phyloP scores from a whole-genome alignment of 1,284 basidiomycete species.

The Trametes polyzona region DNA sequence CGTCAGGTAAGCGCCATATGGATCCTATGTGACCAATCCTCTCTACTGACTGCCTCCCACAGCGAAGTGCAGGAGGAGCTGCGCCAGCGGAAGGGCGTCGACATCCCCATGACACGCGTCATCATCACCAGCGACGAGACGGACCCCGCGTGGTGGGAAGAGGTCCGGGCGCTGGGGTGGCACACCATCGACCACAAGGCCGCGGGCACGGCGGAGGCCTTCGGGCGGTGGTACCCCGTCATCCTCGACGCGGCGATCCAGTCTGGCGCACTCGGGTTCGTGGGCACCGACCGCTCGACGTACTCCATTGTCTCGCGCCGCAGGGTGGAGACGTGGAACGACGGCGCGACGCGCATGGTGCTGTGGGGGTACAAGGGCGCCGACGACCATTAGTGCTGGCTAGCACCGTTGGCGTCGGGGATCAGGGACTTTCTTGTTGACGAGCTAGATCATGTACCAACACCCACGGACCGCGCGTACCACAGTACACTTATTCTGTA shows the following conservation, averaged over 20 bases:
- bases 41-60: neutral
- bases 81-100: slow-evolving; percentile 50
- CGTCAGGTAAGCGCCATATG: slow-evolving; percentile 39
- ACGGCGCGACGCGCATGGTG: slow-evolving; percentile 53
- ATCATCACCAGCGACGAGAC: slow-evolving; percentile 76
- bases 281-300: slow-evolving; percentile 71
- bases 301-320: slow-evolving; percentile 68
- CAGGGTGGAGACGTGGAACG: slow-evolving; percentile 66
- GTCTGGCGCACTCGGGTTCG: slow-evolving; percentile 64
- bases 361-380: slow-evolving; percentile 56
- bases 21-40: too few species aligned
- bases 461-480: slow-evolving; percentile 3
- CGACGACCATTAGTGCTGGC: slow-evolving; percentile 36
- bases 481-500: slow-evolving; percentile 6
- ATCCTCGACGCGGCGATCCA: slow-evolving; percentile 75
- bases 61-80: slow-evolving; percentile 64
- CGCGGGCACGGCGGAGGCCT: slow-evolving; percentile 49
- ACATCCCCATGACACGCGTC: slow-evolving; percentile 52
- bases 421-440: too few species aligned
- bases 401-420: neutral
- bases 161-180: slow-evolving; percentile 64
- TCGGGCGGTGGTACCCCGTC: slow-evolving; percentile 67
- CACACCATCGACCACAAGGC: slow-evolving; percentile 57
- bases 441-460: neutral
- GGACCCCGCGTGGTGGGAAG: slow-evolving; percentile 67